Percentiles rank a stretch among this genome's conserved stretches.
phyloP scores from a whole-genome alignment of 164 flowering plant species.

The Santalum album region DNA sequence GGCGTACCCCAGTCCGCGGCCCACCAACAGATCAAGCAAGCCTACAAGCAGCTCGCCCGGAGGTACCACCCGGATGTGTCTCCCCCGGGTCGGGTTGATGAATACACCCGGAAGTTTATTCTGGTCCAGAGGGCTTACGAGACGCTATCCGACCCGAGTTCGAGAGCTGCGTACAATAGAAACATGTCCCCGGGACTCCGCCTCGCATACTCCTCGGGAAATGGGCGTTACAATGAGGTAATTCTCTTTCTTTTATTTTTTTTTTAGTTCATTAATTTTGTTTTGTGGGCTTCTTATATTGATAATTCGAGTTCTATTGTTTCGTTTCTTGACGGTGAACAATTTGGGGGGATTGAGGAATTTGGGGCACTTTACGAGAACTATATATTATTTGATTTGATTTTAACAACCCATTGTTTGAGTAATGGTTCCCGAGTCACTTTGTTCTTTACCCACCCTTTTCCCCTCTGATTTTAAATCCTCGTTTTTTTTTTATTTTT shows the following conservation, averaged over 20 bases:
- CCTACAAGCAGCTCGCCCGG: slow-evolving; percentile 74
- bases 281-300: too few relatives aligned
- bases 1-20: slow-evolving; percentile 57
- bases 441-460: too few relatives aligned
- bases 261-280: background rate
- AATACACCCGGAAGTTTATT: slow-evolving; percentile 68
- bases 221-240: slow-evolving; percentile 41
- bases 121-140: slow-evolving; percentile 91
- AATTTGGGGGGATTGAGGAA: too few relatives aligned
- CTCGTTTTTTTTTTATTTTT: too few relatives aligned
- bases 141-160: slow-evolving; percentile 71
- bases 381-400: too few relatives aligned
- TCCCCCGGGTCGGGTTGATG: slow-evolving; percentile 71
- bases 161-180: slow-evolving; percentile 62
- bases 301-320: too few relatives aligned
- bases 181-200: slow-evolving; percentile 57
- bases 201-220: slow-evolving; percentile 58
- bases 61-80: slow-evolving; percentile 94
- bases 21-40: slow-evolving; percentile 63
- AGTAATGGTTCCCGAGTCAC: too few relatives aligned
- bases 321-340: too few relatives aligned
- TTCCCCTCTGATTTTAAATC: too few relatives aligned
- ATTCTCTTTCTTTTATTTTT: background rate
- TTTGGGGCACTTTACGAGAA: too few relatives aligned
- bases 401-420: too few relatives aligned